A percentile compares a stretch with the other conserved stretches of the same genome.
phyloP scores from a whole-genome alignment of 1,284 basidiomycete species.

The Anthracocystis setariae region DNA sequence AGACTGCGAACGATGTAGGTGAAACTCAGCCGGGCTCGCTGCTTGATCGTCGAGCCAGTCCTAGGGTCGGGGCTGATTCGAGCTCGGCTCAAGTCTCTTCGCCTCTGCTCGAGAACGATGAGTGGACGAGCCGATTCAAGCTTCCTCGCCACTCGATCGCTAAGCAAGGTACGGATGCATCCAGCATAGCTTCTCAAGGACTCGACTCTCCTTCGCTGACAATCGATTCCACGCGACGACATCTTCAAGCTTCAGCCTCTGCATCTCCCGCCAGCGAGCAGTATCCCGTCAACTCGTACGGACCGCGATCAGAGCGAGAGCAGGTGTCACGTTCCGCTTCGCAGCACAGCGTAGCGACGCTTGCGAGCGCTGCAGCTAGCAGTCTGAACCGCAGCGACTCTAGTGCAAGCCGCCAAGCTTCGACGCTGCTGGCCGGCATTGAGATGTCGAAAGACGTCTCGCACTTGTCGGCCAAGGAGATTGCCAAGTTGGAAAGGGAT shows the following conservation, averaged over 20 bases:
- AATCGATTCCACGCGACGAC: slow-evolving; percentile 28
- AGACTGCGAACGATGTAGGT: background rate
- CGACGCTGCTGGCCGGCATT: slow-evolving; percentile 29
- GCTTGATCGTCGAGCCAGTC: slow-evolving; percentile 30
- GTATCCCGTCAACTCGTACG: slow-evolving; percentile 43
- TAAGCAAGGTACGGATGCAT: background rate
- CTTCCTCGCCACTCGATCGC: slow-evolving; percentile 27
- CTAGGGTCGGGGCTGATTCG: slow-evolving; percentile 1
- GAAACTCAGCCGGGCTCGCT: slow-evolving; percentile 1
- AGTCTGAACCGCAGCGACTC: slow-evolving; percentile 30
- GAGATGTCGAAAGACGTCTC: slow-evolving; percentile 33
- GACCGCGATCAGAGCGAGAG: slow-evolving; percentile 33
- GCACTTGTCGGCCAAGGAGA: slow-evolving; percentile 38
- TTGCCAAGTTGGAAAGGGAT: slow-evolving; percentile 43
- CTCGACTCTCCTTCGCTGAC: slow-evolving; percentile 36
- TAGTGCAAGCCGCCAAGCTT: slow-evolving; percentile 3
- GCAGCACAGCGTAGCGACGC: slow-evolving; percentile 28
- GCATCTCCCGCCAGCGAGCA: slow-evolving; percentile 38
- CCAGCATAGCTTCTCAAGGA: slow-evolving; percentile 17
- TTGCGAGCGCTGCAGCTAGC: slow-evolving; percentile 9
- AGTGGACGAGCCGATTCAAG: slow-evolving; percentile 39
- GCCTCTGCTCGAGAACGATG: slow-evolving; percentile 17
- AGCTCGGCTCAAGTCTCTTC: slow-evolving; percentile 19
- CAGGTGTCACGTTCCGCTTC: slow-evolving; percentile 28
- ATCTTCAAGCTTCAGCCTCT: slow-evolving; percentile 19